A percentile compares a stretch with the other conserved stretches of the same genome.
Conservation (phyloP, 345 rosid species). For the Mangifera indica region DNA sequence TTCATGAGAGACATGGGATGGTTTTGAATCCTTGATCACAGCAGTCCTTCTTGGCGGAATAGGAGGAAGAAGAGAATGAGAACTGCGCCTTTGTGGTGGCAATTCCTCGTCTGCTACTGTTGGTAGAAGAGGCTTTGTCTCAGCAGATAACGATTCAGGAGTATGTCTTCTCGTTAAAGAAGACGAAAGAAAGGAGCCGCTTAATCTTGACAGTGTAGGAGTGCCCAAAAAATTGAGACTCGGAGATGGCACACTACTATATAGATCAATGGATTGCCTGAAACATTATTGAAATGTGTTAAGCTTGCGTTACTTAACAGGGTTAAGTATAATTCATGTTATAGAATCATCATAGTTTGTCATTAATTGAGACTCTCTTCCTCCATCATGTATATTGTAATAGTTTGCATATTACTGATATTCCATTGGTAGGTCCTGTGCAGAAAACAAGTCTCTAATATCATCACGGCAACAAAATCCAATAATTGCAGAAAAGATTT, state of each 20-base stretch:
- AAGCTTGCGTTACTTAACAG: neutral
- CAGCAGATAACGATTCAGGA: constrained; percentile 49
- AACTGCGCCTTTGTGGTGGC: constrained; percentile 45
- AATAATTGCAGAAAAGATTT: neutral
- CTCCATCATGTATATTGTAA: too few species aligned
- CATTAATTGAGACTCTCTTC: neutral
- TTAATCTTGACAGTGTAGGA: constrained; percentile 52
- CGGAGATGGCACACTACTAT: constrained; percentile 82
- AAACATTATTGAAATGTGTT: constrained; percentile 24
- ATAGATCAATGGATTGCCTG: constrained; percentile 88
- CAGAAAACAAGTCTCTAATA: neutral
- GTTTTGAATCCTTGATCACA: constrained; percentile 35
- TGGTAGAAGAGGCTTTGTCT: constrained; percentile 51
- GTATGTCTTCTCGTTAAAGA: constrained; percentile 62
- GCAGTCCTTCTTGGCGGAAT: constrained; percentile 45
- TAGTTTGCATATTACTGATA: neutral
- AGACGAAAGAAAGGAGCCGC: constrained; percentile 69
- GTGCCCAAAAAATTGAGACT: constrained; percentile 60
- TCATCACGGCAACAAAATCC: neutral
- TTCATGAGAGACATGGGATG: constrained; percentile 50
- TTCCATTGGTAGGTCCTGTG: neutral
- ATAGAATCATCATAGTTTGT: neutral
- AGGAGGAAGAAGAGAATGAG: constrained; percentile 44
- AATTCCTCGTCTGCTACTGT: constrained; percentile 36
- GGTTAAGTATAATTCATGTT: neutral